Percentiles rank a stretch among this genome's conserved stretches.
Conservation (phyloP, 1,284 basidiomycete genomes). For the Cryptococcus hybrid region DNA sequence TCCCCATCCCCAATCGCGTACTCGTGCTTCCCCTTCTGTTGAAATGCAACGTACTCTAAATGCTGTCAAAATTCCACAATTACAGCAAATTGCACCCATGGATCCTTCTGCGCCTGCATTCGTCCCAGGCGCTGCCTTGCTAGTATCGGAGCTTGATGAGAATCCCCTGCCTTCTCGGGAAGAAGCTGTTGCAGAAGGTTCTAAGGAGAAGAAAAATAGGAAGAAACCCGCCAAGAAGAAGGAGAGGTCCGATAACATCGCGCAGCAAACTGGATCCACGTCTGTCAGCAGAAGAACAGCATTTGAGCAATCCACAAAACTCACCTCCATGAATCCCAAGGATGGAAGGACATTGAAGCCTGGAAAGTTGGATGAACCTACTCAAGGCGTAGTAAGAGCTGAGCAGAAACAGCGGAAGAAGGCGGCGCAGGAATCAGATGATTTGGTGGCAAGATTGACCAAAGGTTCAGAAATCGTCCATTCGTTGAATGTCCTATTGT, state of each 20-base stretch:
- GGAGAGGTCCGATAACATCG: slow-evolving; percentile 1
- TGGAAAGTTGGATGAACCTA: not conserved
- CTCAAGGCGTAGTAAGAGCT: slow-evolving; percentile 2
- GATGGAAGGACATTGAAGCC: slow-evolving; percentile 6
- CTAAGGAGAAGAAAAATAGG: slow-evolving; percentile 3
- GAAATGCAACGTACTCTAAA: not conserved
- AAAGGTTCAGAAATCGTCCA: slow-evolving; percentile 40
- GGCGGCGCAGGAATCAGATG: slow-evolving; percentile 35
- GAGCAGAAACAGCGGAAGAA: slow-evolving; percentile 20
- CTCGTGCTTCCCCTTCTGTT: not conserved
- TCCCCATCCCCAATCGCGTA: too few relatives aligned
- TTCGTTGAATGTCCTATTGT: slow-evolving; percentile 50
- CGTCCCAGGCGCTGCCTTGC: slow-evolving; percentile 11
- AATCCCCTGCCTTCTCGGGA: not conserved
- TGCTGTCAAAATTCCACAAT: slow-evolving; percentile 8
- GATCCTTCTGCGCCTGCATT: slow-evolving; percentile 13
- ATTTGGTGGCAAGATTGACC: slow-evolving; percentile 42
- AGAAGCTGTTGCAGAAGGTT: not conserved
- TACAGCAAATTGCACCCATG: slow-evolving; percentile 4
- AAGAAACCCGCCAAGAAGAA: slow-evolving; percentile 3
- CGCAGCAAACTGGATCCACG: slow-evolving; percentile 3
- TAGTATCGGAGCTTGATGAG: slow-evolving; percentile 6
- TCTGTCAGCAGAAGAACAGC: slow-evolving; percentile 25
- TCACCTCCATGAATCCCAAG: slow-evolving; percentile 10
- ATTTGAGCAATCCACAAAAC: slow-evolving; percentile 32